phyloP scores from a whole-genome alignment of 1,284 basidiomycete species.

The Cutaneotrichosporon arboriforme region DNA sequence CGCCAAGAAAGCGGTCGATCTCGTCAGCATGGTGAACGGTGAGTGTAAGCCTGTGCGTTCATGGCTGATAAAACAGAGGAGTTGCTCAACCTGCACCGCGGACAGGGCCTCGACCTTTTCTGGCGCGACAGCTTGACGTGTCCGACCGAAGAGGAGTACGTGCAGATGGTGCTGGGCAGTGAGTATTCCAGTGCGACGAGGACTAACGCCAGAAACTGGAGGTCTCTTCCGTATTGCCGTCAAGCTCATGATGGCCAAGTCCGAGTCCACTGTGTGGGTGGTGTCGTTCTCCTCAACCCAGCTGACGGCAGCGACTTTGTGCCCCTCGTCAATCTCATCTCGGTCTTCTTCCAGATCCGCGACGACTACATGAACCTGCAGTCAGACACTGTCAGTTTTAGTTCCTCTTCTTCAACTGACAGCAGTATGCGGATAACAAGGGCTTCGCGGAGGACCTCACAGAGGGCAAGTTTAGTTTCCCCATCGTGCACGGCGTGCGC shows the following conservation, averaged over 20 bases:
- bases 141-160: conserved; percentile 90
- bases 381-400: conserved; percentile 62
- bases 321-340: conserved; percentile 88
- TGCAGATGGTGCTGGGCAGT: conserved; percentile 97
- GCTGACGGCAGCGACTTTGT: conserved; percentile 69
- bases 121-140: conserved; percentile 91
- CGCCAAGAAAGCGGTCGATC: conserved; percentile 32
- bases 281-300: rapidly evolving
- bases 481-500: conserved; percentile 80
- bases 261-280: conserved; percentile 58
- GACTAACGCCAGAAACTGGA: conserved; percentile 71
- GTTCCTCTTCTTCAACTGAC: not conserved
- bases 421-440: conserved; percentile 83
- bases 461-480: conserved; percentile 95
- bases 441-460: conserved; percentile 92
- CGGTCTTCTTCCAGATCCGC: conserved; percentile 90
- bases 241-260: conserved; percentile 87
- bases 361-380: conserved; percentile 98
- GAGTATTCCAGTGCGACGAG: conserved; percentile 33
- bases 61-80: conserved; percentile 58
- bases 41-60: conserved; percentile 3
- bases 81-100: conserved; percentile 82
- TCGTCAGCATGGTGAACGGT: conserved; percentile 59
- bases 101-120: conserved; percentile 89
- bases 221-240: conserved; percentile 87